Percentiles rank a stretch among this genome's conserved stretches.
Conservation (phyloP, 257 asterid species). For the Osmanthus fragrans region DNA sequence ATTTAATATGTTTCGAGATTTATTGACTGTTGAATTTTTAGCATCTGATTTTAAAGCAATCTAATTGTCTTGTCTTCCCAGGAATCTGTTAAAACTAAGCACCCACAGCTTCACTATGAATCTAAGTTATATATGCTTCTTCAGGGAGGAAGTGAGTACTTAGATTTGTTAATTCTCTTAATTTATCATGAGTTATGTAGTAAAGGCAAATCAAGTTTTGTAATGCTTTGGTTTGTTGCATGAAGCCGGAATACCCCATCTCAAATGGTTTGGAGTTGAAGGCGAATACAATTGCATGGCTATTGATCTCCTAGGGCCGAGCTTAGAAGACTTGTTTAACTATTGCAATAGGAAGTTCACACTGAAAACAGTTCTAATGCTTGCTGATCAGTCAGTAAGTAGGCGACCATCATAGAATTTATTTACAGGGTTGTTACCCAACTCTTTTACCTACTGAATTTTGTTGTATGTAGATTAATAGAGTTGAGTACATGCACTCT, state of each 20-base stretch:
- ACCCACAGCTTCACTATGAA: slow-evolving; percentile 95
- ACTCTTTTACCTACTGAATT: background rate
- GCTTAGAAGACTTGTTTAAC: slow-evolving; percentile 85
- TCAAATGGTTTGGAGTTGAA: slow-evolving; percentile 88
- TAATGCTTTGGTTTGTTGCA: slow-evolving; percentile 24
- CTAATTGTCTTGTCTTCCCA: slow-evolving; percentile 27
- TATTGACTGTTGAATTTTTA: background rate
- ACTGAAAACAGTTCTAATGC: slow-evolving; percentile 79
- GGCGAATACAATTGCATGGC: slow-evolving; percentile 76
- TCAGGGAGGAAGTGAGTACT: slow-evolving; percentile 95
- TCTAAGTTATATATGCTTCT: slow-evolving; percentile 87
- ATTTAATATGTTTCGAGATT: background rate
- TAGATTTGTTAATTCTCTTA: background rate
- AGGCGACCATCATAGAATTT: background rate
- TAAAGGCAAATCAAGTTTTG: slow-evolving; percentile 1
- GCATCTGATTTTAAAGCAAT: background rate
- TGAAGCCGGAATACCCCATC: slow-evolving; percentile 69
- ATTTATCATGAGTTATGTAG: background rate
- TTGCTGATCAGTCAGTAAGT: slow-evolving; percentile 89
- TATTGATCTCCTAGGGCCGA: slow-evolving; percentile 84
- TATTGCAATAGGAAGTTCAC: slow-evolving; percentile 76
- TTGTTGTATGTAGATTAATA: slow-evolving; percentile 37
- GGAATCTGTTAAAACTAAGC: slow-evolving; percentile 91
- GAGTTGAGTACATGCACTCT: slow-evolving; percentile 55
- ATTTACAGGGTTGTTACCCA: background rate